Evolutionary conservation across 2,329 filamentous ascomycete species (phyloP), one percentile per base, ranked within the genome.

Genomic region (Zymoseptoria crescenta): DNA sequence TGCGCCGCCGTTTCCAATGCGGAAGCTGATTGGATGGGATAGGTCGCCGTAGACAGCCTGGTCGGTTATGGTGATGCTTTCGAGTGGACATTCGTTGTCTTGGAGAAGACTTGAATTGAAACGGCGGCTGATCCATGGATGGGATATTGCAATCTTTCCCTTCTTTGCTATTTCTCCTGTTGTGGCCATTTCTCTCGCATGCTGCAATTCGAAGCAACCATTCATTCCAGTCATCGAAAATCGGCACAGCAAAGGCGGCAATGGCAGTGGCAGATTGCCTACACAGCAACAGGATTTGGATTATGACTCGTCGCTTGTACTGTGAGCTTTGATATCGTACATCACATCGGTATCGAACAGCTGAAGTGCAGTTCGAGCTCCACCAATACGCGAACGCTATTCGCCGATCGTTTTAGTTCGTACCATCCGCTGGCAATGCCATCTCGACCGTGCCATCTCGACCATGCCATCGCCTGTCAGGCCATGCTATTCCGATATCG

Each of bases 1-100:
- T 41, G 66, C 66, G 28, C 65, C 65, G 16, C 65, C 66, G 54
- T 67, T 68, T 9, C 66, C 66, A 13, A 67, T 59, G 8, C 61
- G 60, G 56, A 68, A 68, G 2, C n/a, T 10, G 4, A 65, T 55
- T 5, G 65, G 59, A 27, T 62, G 20, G 19, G 48, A 35, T 9
- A 59, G 28, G 10, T 64, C 48, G 24, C 65, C 65, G 52, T 65
- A 68, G 16, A 62, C 28, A 55, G 60, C 60, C 41, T 56, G 57
- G 20, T 63, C 58, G 2, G 19, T 16, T 4, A 56, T 59, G 13
- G 24, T 52, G 51, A 65, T 61, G 8, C 13, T 13, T 19, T 60
- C 61, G 16, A 52, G 54, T 30, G 54, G 55, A 5, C 58, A 57
- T 6, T 53, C 57, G 24, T 56, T 24, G 19, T 52, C 35, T 28